These are phyloP conservation scores for Dioszegia aurantiaca DNA, from an alignment of 768 basidiomycete species.

Conservation along the genomic window DNA sequence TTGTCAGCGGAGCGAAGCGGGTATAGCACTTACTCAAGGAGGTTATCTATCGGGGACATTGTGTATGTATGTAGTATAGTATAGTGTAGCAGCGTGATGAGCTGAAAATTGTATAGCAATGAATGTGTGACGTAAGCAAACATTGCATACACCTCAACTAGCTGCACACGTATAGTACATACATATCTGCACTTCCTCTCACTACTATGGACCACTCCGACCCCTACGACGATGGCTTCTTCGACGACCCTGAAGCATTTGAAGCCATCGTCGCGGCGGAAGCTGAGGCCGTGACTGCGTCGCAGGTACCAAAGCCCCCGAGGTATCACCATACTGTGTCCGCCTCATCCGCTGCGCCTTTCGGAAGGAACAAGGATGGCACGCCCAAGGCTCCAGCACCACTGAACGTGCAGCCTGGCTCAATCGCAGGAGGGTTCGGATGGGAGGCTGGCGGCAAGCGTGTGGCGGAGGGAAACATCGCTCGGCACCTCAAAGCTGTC, in stretches of 20 bases:
- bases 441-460: conserved; percentile 42
- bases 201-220: conserved; percentile 21
- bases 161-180: too few relatives aligned
- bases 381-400: conserved; percentile 27
- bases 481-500: conserved; percentile 28
- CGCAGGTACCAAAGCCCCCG: conserved; percentile 20
- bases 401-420: conserved; percentile 37
- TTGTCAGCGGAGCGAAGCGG: not conserved
- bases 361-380: conserved; percentile 11
- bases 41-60: not conserved
- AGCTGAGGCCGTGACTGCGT: conserved; percentile 20
- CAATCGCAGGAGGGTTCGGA: conserved; percentile 29
- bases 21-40: not conserved
- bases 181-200: too few relatives aligned
- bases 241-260: conserved; percentile 29
- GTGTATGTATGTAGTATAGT: not conserved
- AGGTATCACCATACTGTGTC: conserved; percentile 34
- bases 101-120: too few relatives aligned
- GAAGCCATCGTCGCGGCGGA: conserved; percentile 26
- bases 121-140: not conserved
- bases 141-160: too few relatives aligned
- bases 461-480: conserved; percentile 29
- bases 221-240: conserved; percentile 39
- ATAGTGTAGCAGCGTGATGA: not conserved
- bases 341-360: conserved; percentile 14